A percentile compares a stretch with the other conserved stretches of the same genome.
Conservation (phyloP, 805 yeast genomes). For the Danielozyma ontarioensis region DNA sequence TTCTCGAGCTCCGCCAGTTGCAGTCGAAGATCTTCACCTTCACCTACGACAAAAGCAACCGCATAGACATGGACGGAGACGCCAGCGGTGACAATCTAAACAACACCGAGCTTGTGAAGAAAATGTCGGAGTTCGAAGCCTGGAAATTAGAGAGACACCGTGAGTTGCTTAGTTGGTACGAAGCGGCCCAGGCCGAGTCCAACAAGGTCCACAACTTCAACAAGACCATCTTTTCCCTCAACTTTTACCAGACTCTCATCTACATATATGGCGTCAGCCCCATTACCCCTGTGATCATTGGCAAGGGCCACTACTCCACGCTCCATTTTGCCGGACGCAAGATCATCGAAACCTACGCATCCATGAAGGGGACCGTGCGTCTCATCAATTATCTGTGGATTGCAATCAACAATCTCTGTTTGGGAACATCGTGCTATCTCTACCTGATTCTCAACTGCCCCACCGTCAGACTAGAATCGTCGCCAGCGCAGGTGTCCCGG, state of each 20-base stretch:
- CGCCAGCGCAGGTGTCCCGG: not conserved
- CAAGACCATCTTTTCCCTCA: conserved; percentile 5
- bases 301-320: conserved; percentile 2
- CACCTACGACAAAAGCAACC: conserved; percentile 4
- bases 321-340: conserved; percentile 7
- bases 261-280: conserved; percentile 6
- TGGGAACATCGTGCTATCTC: conserved; percentile 6
- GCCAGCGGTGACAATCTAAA: not conserved
- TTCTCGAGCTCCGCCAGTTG: conserved; percentile 5
- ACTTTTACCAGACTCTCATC: conserved; percentile 7
- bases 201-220: conserved; percentile 1
- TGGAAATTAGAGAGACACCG: conserved; percentile 5
- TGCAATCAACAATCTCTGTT: conserved; percentile 9
- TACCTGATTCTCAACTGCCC: conserved; percentile 6
- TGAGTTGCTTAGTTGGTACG: conserved; percentile 3
- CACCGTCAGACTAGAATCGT: not conserved
- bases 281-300: conserved; percentile 5
- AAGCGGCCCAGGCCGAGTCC: not conserved
- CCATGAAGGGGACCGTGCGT: conserved; percentile 2
- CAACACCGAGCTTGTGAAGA: not conserved
- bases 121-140: conserved; percentile 1
- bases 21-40: conserved; percentile 5
- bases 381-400: conserved; percentile 12
- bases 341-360: conserved; percentile 7
- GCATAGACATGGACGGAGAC: not conserved